Base-by-base conservation (phyloP, 768 basidiomycete species). In the Boletus edulis region DNA sequence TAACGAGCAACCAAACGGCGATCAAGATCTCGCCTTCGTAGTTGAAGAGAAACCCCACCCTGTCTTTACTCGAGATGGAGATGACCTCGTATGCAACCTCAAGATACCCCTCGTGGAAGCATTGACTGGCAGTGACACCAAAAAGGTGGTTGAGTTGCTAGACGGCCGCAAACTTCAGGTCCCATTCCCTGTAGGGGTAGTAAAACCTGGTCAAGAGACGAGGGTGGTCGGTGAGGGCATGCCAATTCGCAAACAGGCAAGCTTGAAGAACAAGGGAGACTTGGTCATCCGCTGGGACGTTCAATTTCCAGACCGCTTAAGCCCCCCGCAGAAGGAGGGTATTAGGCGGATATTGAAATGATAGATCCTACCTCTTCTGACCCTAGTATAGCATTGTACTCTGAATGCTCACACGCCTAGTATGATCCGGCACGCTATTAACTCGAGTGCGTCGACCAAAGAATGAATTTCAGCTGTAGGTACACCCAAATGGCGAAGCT, bases 31-130 rank as follows among this genome's bases (percentile, higher is more conserved):
- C n/a, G 94, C 94, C 32, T 98, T 99, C 67, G 84, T 96, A 45
- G 84, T 97, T n/a, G 95, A 97, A 71, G 94, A 98, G 73, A 98
- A 96, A 73, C 86, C 87, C 10, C 91, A 98, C 70, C 71, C 79
- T 0, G 69, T 77, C 17, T 97, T 91, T 72, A 80, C 75, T 55
- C 81, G 95, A 22, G 85, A 89, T 9, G 92, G 88, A 32, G 89
- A 96, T 73, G 86, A 97, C 68, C 81, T 98, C 44, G 66, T 81
- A 42, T 79, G 80, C 54, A 76, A 68, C 18, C 52, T 89, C 40
- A 76, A 79, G 58, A 74, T 98, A 50, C 79, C 92, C 13, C 81
- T 98, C 1, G 84, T 93, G 22, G 92, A 97, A 32, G 94, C 95
- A 1, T 74, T 98, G 20, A 72, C 86, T 0, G 89, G 89, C 20